These are phyloP conservation scores for Entophlyctis luteolus DNA, from an alignment of 192 early-diverging fungal genomes.

Conservation along the genomic window DNA sequence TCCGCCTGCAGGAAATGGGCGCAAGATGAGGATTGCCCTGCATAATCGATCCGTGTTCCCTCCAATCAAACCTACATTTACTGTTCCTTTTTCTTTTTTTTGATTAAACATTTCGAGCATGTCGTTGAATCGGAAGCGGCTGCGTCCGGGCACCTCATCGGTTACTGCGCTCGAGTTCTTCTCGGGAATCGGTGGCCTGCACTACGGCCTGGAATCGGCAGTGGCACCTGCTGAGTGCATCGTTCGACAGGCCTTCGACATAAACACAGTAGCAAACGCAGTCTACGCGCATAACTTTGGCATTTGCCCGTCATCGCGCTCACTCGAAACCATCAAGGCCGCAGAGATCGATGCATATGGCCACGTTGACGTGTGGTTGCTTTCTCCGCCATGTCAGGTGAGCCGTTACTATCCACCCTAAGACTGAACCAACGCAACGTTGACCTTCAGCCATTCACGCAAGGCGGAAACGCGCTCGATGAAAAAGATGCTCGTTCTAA, in stretches of 20 bases:
- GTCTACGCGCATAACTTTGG: slow-evolving; percentile 50
- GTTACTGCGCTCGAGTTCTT: slow-evolving; percentile 64
- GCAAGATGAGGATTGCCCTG: too few species aligned
- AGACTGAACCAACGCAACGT: slow-evolving; percentile 41
- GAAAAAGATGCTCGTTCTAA: slow-evolving; percentile 43
- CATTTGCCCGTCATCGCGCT: slow-evolving; percentile 26
- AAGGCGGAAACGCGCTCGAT: slow-evolving; percentile 75
- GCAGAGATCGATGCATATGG: slow-evolving; percentile 53
- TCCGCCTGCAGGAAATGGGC: too few species aligned
- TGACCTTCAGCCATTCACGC: slow-evolving; percentile 38
- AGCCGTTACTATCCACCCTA: neutral
- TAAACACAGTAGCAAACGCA: slow-evolving; percentile 83
- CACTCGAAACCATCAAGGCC: slow-evolving; percentile 49
- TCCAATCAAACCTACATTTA: too few species aligned
- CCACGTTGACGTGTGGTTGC: slow-evolving; percentile 77
- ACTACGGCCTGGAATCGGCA: slow-evolving; percentile 65
- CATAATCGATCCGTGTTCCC: too few species aligned
- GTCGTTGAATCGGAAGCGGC: too few species aligned
- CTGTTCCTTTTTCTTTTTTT: too few species aligned
- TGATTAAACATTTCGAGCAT: too few species aligned
- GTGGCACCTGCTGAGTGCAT: slow-evolving; percentile 29
- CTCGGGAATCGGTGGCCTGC: slow-evolving; percentile 65
- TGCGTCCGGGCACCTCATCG: too few species aligned
- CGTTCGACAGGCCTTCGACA: slow-evolving; percentile 80
- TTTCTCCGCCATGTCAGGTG: slow-evolving; percentile 88